Conservation (phyloP, 2,329 filamentous ascomycete genomes). For the Cladosporium sp. region DNA sequence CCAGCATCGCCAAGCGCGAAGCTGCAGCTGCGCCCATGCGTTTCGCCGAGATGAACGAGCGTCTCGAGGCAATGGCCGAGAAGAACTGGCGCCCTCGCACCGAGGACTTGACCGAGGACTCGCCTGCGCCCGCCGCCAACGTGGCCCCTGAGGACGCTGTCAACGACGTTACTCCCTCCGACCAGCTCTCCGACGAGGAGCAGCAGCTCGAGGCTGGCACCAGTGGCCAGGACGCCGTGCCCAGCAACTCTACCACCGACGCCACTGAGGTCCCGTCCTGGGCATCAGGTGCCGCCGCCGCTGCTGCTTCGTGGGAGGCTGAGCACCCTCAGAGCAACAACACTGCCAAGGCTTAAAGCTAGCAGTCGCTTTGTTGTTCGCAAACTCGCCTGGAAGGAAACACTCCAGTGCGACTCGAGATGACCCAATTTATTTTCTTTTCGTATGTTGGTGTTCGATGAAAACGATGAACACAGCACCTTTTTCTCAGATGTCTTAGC, state of each 20-base stretch:
- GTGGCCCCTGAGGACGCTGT: constrained; percentile 2
- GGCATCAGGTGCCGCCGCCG: neutral
- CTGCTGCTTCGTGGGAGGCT: constrained; percentile 1
- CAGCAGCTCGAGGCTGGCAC: neutral
- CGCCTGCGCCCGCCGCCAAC: neutral
- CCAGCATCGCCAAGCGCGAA: constrained; percentile 1
- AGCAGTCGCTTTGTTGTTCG: no score
- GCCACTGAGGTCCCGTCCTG: neutral
- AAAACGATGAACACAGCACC: no score
- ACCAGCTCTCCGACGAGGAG: constrained; percentile 5
- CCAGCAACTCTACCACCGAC: neutral
- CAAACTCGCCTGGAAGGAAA: no score
- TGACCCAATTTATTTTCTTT: no score
- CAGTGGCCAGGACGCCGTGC: neutral
- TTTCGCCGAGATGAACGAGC: constrained; percentile 9
- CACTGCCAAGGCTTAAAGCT: no score
- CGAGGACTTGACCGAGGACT: constrained; percentile 6
- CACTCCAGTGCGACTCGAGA: no score
- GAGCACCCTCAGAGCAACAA: neutral
- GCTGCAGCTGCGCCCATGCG: neutral
- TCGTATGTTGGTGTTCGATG: no score
- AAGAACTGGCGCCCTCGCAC: constrained; percentile 12
- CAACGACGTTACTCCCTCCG: neutral
- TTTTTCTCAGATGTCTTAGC: no score
- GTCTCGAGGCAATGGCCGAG: constrained; percentile 4